phyloP scores from a whole-genome alignment of 2,329 filamentous ascomycete species.

The Trichocomaceae sp. region DNA sequence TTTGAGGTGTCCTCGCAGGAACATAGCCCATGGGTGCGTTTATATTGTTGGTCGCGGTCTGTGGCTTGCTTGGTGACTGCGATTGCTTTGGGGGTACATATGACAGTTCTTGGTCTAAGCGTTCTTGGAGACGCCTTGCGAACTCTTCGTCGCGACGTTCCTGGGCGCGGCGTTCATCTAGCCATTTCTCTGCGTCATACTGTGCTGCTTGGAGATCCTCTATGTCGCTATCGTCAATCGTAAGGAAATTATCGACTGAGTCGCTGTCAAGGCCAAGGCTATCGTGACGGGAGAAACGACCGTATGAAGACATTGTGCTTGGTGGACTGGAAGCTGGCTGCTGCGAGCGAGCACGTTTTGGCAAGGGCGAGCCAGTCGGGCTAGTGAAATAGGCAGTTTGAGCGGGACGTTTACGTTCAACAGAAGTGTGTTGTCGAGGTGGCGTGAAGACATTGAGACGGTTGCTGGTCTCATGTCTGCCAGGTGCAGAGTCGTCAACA shows the following conservation, averaged over 20 bases:
- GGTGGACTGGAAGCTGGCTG: background rate
- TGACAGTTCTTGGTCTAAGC: conserved; percentile 13
- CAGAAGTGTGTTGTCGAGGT: background rate
- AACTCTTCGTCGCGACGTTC: conserved; percentile 34
- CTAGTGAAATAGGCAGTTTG: background rate
- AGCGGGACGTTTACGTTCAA: background rate
- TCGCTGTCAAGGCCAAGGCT: background rate
- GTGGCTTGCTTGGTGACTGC: background rate
- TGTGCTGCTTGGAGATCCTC: conserved; percentile 23
- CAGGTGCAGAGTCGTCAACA: background rate
- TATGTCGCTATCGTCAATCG: conserved; percentile 21
- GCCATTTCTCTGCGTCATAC: conserved; percentile 25
- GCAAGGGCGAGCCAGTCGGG: background rate
- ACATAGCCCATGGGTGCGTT: background rate
- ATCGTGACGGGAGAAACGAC: background rate
- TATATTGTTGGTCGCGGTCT: background rate
- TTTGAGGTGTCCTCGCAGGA: background rate
- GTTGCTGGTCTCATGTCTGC: background rate
- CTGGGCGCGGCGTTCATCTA: conserved; percentile 26
- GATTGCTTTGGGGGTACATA: background rate
- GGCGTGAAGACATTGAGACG: background rate
- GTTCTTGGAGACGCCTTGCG: conserved; percentile 32
- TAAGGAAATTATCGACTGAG: conserved; percentile 18
- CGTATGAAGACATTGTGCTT: background rate
- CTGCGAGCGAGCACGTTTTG: conserved; percentile 7